Conservation (phyloP, 1,284 basidiomycete species). For the Malassezia equina region DNA sequence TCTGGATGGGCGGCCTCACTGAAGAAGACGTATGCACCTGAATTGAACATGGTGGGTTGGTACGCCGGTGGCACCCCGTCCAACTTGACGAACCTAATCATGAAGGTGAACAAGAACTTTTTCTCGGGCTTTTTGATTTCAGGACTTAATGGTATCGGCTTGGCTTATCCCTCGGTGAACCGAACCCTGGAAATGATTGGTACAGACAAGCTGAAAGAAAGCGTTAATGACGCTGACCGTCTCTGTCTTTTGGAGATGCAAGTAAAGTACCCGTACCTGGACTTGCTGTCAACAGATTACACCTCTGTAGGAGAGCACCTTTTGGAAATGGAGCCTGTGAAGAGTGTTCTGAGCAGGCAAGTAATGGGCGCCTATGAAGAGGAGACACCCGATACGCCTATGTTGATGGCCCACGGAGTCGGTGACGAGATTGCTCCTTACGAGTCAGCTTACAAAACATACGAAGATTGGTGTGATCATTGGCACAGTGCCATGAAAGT, state of each 20-base stretch:
- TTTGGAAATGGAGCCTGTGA: not conserved
- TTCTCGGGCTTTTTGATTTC: not conserved
- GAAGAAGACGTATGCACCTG: conserved; percentile 24
- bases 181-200: not conserved
- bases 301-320: not conserved
- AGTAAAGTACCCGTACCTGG: conserved; percentile 1
- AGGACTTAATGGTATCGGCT: not conserved
- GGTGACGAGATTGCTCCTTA: conserved; percentile 30
- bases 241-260: conserved; percentile 6
- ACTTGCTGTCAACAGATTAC: not conserved
- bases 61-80: conserved; percentile 35
- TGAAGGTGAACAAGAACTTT: not conserved
- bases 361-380: not conserved
- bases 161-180: not conserved
- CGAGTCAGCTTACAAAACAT: conserved; percentile 11
- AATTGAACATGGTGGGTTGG: conserved; percentile 26
- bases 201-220: not conserved
- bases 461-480: conserved; percentile 26
- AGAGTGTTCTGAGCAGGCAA: not conserved
- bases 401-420: conserved; percentile 26
- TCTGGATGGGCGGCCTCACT: conserved; percentile 23
- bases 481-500: too few species aligned
- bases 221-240: not conserved
- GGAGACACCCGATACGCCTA: conserved; percentile 21
- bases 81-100: conserved; percentile 14